Conservation (phyloP, 202 grass and related monocot species). For the Schoenoplectus triqueter region DNA sequence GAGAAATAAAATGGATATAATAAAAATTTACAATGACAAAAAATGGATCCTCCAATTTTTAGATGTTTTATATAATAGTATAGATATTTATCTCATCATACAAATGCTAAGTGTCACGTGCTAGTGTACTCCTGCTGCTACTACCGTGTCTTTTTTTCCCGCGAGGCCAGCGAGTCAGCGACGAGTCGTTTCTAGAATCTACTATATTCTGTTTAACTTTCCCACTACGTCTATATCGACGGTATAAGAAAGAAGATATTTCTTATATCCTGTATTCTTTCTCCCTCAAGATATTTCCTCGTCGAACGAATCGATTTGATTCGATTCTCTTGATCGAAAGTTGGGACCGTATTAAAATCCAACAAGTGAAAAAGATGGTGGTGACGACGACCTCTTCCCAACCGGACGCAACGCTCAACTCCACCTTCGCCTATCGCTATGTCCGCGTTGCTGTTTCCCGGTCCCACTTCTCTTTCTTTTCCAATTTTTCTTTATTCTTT, state of each 20-base stretch:
- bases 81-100: too few relatives aligned
- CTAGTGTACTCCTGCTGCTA: neutral
- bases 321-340: neutral
- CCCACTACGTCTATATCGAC: neutral
- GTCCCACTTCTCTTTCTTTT: neutral
- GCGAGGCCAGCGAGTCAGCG: neutral
- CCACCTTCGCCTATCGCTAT: slow-evolving; percentile 34
- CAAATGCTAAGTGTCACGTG: too few relatives aligned
- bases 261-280: neutral
- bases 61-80: too few relatives aligned
- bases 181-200: neutral
- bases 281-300: neutral
- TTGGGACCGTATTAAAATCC: neutral
- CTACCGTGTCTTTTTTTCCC: neutral
- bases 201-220: neutral
- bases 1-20: too few relatives aligned
- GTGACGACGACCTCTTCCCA: slow-evolving; percentile 35
- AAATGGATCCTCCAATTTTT: too few relatives aligned
- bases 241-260: neutral
- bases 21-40: too few relatives aligned
- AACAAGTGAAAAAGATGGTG: slow-evolving; percentile 13
- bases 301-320: neutral
- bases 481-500: slow-evolving; percentile 5
- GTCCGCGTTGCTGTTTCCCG: slow-evolving; percentile 18
- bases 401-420: neutral